Percentiles rank a stretch among this genome's conserved stretches.
phyloP scores from a whole-genome alignment of 768 basidiomycete genomes.

The Suillus placidus region DNA sequence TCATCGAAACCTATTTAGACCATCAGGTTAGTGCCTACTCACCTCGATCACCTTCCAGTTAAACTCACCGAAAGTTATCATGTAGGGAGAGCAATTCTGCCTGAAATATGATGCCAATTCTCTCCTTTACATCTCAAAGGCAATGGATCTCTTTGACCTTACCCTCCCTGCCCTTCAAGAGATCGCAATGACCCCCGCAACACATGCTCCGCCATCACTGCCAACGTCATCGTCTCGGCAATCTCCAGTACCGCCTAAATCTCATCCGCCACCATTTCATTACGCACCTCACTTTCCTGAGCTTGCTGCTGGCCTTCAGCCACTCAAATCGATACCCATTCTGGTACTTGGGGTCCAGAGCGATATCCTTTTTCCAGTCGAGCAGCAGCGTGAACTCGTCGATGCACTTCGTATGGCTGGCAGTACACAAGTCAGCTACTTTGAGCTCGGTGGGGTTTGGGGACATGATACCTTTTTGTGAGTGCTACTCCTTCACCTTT shows the following conservation, averaged over 20 bases:
- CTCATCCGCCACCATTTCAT: constrained; percentile 71
- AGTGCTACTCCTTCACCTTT: constrained; percentile 36
- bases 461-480: constrained; percentile 97
- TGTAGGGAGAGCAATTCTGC: constrained; percentile 92
- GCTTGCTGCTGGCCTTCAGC: constrained; percentile 76
- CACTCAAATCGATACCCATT: constrained; percentile 74
- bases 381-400: constrained; percentile 94
- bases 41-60: neutral
- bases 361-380: constrained; percentile 95
- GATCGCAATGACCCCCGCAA: constrained; percentile 54
- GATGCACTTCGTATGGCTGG: constrained; percentile 92
- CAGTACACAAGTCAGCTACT: constrained; percentile 88
- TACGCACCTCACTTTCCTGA: constrained; percentile 75
- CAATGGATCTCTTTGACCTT: constrained; percentile 99
- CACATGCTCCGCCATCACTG: constrained; percentile 23
- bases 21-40: constrained; percentile 58
- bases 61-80: constrained; percentile 13
- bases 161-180: constrained; percentile 73
- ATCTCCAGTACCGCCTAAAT: constrained; percentile 51
- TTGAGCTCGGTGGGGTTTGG: constrained; percentile 99
- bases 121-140: constrained; percentile 97
- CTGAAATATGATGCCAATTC: constrained; percentile 99
- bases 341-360: constrained; percentile 94
- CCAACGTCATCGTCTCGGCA: constrained; percentile 18
- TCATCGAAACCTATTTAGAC: constrained; percentile 98